Conservation (phyloP, 176 grass and related monocot genomes). For the Oryza australiensis region DNA sequence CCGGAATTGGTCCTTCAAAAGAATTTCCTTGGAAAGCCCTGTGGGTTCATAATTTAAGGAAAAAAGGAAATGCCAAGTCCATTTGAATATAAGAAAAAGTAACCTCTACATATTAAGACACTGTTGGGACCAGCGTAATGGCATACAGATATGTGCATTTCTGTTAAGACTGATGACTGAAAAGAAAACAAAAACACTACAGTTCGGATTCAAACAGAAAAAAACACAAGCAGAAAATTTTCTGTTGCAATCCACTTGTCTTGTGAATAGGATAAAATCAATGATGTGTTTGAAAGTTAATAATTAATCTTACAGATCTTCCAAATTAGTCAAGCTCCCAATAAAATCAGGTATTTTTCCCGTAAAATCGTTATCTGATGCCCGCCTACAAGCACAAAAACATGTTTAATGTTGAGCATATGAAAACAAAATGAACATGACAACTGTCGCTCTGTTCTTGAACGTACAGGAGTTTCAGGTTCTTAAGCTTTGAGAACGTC, state of each 20-base stretch:
- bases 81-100: not conserved
- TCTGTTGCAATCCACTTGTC: not conserved
- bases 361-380: slow-evolving; percentile 50
- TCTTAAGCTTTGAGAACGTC: slow-evolving; percentile 60
- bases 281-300: not conserved
- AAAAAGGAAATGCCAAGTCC: not conserved
- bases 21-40: slow-evolving; percentile 47
- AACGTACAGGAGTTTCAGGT: slow-evolving; percentile 46
- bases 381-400: slow-evolving; percentile 36
- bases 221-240: not conserved
- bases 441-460: not conserved
- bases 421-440: not conserved
- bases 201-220: not conserved
- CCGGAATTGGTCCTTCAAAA: slow-evolving; percentile 47
- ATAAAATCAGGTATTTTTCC: slow-evolving; percentile 56
- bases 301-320: slow-evolving; percentile 22
- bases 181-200: not conserved
- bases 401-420: not conserved
- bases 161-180: not conserved
- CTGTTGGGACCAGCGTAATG: not conserved
- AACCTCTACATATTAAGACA: not conserved
- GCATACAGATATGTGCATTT: not conserved
- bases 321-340: slow-evolving; percentile 44
- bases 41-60: not conserved
- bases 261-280: not conserved